phyloP scores from a whole-genome alignment of 805 yeast species.

The Lachancea quebecensis region DNA sequence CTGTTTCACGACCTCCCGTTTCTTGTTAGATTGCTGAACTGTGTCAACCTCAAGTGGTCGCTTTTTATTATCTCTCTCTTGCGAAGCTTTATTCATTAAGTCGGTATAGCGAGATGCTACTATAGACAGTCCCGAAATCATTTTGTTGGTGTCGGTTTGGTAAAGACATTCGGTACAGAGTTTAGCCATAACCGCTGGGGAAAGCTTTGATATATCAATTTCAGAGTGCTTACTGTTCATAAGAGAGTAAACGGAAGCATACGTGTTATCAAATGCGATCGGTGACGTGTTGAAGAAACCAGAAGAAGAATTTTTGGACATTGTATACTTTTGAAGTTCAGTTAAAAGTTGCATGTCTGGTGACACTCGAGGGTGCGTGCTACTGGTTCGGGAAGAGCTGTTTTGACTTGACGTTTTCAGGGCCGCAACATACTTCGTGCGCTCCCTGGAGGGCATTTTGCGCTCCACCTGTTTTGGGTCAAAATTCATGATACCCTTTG shows the following conservation, averaged over 20 bases:
- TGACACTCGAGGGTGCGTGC: conserved; percentile 7
- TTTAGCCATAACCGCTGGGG: conserved; percentile 54
- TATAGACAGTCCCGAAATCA: conserved; percentile 63
- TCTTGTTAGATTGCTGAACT: background rate
- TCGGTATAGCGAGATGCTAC: conserved; percentile 59
- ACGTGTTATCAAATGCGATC: conserved; percentile 38
- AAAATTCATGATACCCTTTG: conserved; percentile 29
- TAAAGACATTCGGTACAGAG: conserved; percentile 64
- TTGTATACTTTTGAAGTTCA: conserved; percentile 24
- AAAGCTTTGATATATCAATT: conserved; percentile 65
- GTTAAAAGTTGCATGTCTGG: conserved; percentile 14
- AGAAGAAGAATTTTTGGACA: conserved; percentile 19
- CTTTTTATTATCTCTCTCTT: conserved; percentile 8
- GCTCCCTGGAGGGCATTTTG: conserved; percentile 21
- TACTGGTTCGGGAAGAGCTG: conserved; percentile 1
- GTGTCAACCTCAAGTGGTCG: conserved; percentile 13
- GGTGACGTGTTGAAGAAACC: conserved; percentile 31
- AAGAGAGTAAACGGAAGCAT: conserved; percentile 60
- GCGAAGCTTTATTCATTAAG: conserved; percentile 29
- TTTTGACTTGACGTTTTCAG: conserved; percentile 4
- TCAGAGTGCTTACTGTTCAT: conserved; percentile 54
- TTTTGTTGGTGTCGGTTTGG: conserved; percentile 42
- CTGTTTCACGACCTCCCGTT: conserved; percentile 10
- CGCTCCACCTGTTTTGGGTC: conserved; percentile 21
- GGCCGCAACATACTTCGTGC: conserved; percentile 15